Evolutionary conservation across 352 stramenopile species (phyloP), one percentile per base, ranked within the genome.

Genomic region (Phytophthora cactorum): DNA sequence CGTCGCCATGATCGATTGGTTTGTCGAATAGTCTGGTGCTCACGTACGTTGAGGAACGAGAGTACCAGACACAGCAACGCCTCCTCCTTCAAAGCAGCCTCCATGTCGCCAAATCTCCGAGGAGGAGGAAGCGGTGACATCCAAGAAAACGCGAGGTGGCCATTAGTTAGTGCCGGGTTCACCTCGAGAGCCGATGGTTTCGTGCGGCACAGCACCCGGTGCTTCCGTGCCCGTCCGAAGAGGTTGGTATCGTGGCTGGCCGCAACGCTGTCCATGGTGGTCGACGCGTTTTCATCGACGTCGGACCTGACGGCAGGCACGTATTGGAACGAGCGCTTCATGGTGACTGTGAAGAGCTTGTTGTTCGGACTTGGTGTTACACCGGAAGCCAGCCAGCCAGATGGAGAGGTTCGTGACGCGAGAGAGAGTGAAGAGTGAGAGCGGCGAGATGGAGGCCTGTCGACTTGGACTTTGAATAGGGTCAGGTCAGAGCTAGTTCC

Each of bases 11-110:
- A 76, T 14, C 74, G 75, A 62, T 68, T 90, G 49, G 75, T 88
- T 50, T 59, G 32, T 28, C 86, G 87, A 49, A 89, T 68, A 9
- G 77, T 7, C 49, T 96, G 86, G 66, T 96, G 88, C 25, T 94
- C 88, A 31, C 81, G 78, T 32, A 96, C 78, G 52, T 91, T 78
- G 28, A 94, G 70, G 60, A 89, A 94, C 34, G 79, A 68, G 41
- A 96, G 80, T 2, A 93, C 74, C 22, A 80, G 61, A 8, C 73
- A 73, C 28, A 94, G 66, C 27, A 96, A 68, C 1, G 77, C 83
- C 41, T 92, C 82, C 29, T 92, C 84, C 11, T 73, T 72, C 32
- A 91, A 59, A 10, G 67, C 70, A 43, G 70, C 62, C 59, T 88
- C 82, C 45, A 82, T 59, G 7, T 69, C 58, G 17, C 58, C 61